These are phyloP conservation scores for Emergomyces orientalis DNA, from an alignment of 2,329 filamentous ascomycete species.

Conservation along the genomic window DNA sequence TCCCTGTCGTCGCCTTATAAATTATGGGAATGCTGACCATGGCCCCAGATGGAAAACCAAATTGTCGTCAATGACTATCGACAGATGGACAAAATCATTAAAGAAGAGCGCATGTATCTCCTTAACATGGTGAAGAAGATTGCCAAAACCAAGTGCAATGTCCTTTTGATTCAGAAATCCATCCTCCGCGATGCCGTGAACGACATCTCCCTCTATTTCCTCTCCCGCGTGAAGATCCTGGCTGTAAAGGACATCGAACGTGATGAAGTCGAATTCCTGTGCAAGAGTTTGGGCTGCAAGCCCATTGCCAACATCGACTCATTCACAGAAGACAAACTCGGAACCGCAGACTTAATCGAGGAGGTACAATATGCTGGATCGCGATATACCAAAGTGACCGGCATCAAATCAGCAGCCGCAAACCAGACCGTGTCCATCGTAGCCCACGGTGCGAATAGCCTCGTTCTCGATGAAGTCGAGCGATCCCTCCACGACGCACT, in stretches of 20 bases:
- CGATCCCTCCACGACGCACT: conserved; percentile 94
- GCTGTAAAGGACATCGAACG: conserved; percentile 97
- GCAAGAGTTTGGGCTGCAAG: conserved; percentile 98
- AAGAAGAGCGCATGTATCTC: conserved; percentile 96
- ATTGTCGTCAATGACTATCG: conserved; percentile 99
- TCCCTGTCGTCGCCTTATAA: conserved; percentile 16
- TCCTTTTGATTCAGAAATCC: conserved; percentile 95
- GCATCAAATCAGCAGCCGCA: conserved; percentile 63
- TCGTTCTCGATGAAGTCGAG: conserved; percentile 96
- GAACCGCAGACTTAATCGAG: conserved; percentile 85
- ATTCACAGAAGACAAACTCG: conserved; percentile 97
- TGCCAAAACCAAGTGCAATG: conserved; percentile 99
- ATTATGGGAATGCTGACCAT: conserved; percentile 18
- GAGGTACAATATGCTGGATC: conserved; percentile 80
- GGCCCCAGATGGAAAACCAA: conserved; percentile 85
- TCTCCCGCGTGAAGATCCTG: conserved; percentile 92
- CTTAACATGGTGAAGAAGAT: conserved; percentile 99
- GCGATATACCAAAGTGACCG: conserved; percentile 89
- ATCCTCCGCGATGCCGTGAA: conserved; percentile 97
- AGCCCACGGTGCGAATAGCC: conserved; percentile 81
- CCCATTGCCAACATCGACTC: conserved; percentile 97
- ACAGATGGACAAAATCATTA: conserved; percentile 99
- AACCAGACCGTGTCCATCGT: conserved; percentile 88
- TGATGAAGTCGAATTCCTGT: conserved; percentile 98
- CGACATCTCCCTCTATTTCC: conserved; percentile 92